Base-by-base conservation (phyloP, 331 rosid genomes). In the Prunus yedoensis region DNA sequence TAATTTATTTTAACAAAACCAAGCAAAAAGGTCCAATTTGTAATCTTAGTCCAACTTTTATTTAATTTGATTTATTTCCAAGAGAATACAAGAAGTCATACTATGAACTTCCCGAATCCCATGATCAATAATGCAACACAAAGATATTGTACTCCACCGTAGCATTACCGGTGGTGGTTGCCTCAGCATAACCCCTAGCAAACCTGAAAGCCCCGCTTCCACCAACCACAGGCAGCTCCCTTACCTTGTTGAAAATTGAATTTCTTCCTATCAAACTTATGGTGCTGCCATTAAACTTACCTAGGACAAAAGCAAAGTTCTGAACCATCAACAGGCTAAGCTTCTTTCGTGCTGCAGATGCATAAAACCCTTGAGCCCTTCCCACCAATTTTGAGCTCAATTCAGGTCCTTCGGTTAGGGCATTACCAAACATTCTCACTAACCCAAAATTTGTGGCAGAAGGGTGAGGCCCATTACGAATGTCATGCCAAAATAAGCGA, bases 221-320 rank as follows among this genome's bases (percentile, higher is more conserved):
- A 5, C 84, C 84, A 8, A 80, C 57, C 15, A 80, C 84, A 1
- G 84, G 73, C 71, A 81, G 69, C 75, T 81, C 84, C 27, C 84
- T 68, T 7, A 76, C 66, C 27, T 20, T 9, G 38, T 81, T 27
- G 8, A 76, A 60, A 7, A 81, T 28, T 0, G 81, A 28, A 12
- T 81, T 81, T 54, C 70, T 67, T 1, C 85, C 85, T 7, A 81
- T 25, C 16, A 81, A 25, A 8, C 78, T 66, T 71, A 76, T 66
- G 46, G 71, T 49, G 61, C 85, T 81, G 3, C 85, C 81, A 2
- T 81, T 81, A 59, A 76, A 81, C 25, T 81, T 43, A 2, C 85
- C 85, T 30, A 49, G 20, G 30, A 74, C 35, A 41, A 81, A 81
- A 56, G 59, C 85, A 45, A 81, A 71, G 79, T 77, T 82, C 79